Evolutionary conservation across 768 basidiomycete genomes (phyloP).

Genomic region (Gelatoporia subvermispora): DNA sequence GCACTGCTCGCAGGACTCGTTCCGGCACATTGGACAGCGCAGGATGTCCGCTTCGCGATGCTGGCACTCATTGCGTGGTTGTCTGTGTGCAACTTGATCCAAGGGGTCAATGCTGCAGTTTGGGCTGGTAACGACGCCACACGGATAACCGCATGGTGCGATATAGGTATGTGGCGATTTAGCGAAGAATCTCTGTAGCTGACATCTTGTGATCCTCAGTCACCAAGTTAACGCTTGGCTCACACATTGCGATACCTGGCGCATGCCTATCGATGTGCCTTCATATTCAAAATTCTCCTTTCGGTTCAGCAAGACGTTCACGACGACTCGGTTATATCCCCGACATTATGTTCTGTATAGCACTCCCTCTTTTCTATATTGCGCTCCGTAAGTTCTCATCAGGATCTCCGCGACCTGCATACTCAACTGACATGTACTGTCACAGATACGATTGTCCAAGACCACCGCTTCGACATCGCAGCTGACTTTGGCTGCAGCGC

Average conservation of each 20-base stretch:
- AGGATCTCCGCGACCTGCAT: constrained; percentile 24
- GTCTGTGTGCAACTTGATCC: constrained; percentile 26
- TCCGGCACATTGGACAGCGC: constrained; percentile 22
- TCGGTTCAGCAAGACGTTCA: too few relatives aligned
- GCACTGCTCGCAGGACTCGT: constrained; percentile 18
- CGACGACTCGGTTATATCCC: constrained; percentile 24
- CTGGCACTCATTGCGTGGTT: constrained; percentile 29
- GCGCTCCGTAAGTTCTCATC: constrained; percentile 25
- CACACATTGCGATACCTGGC: constrained; percentile 1
- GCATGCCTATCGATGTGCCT: constrained; percentile 1
- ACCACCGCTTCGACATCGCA: constrained; percentile 31
- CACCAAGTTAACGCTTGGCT: constrained; percentile 6
- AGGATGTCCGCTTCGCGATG: constrained; percentile 22
- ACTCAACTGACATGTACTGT: constrained; percentile 25
- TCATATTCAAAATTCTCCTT: background rate
- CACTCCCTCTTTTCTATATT: constrained; percentile 26
- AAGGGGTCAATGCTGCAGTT: constrained; percentile 49
- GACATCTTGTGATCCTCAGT: background rate
- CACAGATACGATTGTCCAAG: constrained; percentile 32
- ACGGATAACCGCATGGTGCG: constrained; percentile 62
- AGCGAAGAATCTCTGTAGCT: background rate
- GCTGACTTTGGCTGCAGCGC: constrained; percentile 29
- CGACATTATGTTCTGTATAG: constrained; percentile 18
- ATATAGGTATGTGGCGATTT: constrained; percentile 53
- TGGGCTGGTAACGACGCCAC: constrained; percentile 54